Evolutionary conservation across 2,329 filamentous ascomycete species (phyloP), one percentile per base, ranked within the genome.

Genomic region (Berkeleyomyces rouxiae): DNA sequence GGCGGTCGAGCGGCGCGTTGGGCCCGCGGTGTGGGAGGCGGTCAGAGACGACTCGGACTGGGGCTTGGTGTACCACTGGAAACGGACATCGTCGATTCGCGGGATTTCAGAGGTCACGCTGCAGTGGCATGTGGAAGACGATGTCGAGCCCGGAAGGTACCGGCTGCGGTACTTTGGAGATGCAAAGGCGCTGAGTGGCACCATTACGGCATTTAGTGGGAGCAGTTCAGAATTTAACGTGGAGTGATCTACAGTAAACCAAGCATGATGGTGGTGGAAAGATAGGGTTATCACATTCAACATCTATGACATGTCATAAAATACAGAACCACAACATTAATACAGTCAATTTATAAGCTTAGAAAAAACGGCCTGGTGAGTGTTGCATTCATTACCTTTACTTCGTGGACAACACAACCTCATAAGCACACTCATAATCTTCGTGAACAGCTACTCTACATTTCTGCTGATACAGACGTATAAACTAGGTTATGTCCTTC

Each of bases 151-250:
- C 7, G 90, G 88, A 0, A 80, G 77, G 65, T 96, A 95, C 73
- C 77, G 90, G 43, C 73, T 96, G 51, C 80, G 78, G 71, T 96
- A 96, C 70, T 90, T 84, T 73, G 91, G 91, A 0, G 88, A 95
- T 73, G 78, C 82, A 16, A 96, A 90, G 78, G 75, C 77, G 16
- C 70, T 83, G 64, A 76, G 76, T 11, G 88, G 85, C 0, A 73
- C 70, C 9, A 82, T 93, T 49, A 81, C 77, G 11, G 73, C 78
- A 6, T 95, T 96, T 74, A 81, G 87, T 66, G 87, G 86, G 0
- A 75, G 76, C 10, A 86, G 85, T 71, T 75, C 77, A 53, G 72
- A 72, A 66, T 85, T 86, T 71, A 58, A 58, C 42, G 40, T 69
- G 31, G 49, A 47, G 51, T 42, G 47, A 47, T 42, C 33, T 9